Evolutionary conservation across 192 early-diverging fungal genomes (phyloP).

Genomic region (Geranomyces michiganensis): DNA sequence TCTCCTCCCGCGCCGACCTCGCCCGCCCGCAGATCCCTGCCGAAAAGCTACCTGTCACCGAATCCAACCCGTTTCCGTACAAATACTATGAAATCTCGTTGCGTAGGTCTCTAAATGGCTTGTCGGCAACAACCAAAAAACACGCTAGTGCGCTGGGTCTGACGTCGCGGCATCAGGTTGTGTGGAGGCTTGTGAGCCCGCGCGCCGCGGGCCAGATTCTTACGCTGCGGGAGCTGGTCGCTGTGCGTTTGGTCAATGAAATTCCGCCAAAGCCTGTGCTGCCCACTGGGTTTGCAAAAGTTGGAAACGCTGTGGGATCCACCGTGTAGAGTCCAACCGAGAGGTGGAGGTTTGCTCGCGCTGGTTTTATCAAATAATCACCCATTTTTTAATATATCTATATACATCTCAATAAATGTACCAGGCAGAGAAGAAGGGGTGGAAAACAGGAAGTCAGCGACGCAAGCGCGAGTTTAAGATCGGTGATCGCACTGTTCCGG

Average conservation of each 20-base stretch:
- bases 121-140: constrained; percentile 53
- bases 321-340: too few species aligned
- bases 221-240: constrained; percentile 66
- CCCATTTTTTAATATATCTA: too few species aligned
- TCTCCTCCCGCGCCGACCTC: background rate
- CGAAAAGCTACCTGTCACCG: constrained; percentile 5
- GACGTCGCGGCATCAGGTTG: constrained; percentile 55
- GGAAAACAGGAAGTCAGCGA: too few species aligned
- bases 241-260: constrained; percentile 48
- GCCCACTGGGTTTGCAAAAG: constrained; percentile 24
- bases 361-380: too few species aligned
- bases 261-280: constrained; percentile 35
- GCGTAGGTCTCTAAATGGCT: constrained; percentile 59
- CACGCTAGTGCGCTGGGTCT: constrained; percentile 59
- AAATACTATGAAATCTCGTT: constrained; percentile 64
- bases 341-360: too few species aligned
- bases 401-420: too few species aligned
- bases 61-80: constrained; percentile 40
- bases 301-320: constrained; percentile 21
- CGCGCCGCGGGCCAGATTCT: constrained; percentile 62
- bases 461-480: too few species aligned
- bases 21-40: constrained; percentile 22
- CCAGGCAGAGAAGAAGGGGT: too few species aligned
- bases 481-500: too few species aligned
- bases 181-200: constrained; percentile 56